phyloP scores from a whole-genome alignment of 2,329 filamentous ascomycete species.

The Plenodomus biglobosus region DNA sequence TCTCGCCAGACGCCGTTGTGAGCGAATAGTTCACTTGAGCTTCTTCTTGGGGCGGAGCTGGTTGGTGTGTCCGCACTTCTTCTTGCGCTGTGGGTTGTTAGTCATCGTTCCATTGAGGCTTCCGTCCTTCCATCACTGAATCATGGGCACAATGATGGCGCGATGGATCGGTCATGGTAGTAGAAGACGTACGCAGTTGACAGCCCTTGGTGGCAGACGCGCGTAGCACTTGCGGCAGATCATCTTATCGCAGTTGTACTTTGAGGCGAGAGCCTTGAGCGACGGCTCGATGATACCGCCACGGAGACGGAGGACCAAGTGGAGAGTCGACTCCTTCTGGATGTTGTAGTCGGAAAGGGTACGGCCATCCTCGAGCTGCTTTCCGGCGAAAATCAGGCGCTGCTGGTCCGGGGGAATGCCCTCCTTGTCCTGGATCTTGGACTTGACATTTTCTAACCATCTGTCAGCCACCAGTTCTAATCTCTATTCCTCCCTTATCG shows the following conservation, averaged over 20 bases:
- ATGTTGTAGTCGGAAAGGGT: slow-evolving; percentile 99
- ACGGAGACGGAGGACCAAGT: slow-evolving; percentile 97
- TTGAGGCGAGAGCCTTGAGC: slow-evolving; percentile 95
- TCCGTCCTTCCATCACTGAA: background rate
- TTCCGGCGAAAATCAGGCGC: slow-evolving; percentile 97
- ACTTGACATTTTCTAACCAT: slow-evolving; percentile 90
- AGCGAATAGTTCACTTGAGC: slow-evolving; percentile 74
- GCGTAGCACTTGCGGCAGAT: slow-evolving; percentile 99
- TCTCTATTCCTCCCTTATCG: background rate
- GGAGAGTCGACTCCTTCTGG: slow-evolving; percentile 99
- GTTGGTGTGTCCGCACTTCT: slow-evolving; percentile 99
- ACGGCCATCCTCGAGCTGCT: slow-evolving; percentile 98
- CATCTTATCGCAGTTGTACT: slow-evolving; percentile 99
- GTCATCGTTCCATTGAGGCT: background rate
- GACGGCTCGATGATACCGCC: slow-evolving; percentile 98
- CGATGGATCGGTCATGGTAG: background rate
- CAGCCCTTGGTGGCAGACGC: slow-evolving; percentile 94
- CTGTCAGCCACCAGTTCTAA: slow-evolving; percentile 20
- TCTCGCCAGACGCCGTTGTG: slow-evolving; percentile 40
- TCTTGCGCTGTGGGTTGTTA: slow-evolving; percentile 62
- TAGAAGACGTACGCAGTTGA: slow-evolving; percentile 72
- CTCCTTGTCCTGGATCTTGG: slow-evolving; percentile 99
- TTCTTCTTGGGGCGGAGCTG: slow-evolving; percentile 99
- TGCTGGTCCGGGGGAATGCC: slow-evolving; percentile 98
- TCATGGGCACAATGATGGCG: background rate